Evolutionary conservation across 2,329 filamentous ascomycete genomes (phyloP).

Genomic region (Escovopsis sp.): DNA sequence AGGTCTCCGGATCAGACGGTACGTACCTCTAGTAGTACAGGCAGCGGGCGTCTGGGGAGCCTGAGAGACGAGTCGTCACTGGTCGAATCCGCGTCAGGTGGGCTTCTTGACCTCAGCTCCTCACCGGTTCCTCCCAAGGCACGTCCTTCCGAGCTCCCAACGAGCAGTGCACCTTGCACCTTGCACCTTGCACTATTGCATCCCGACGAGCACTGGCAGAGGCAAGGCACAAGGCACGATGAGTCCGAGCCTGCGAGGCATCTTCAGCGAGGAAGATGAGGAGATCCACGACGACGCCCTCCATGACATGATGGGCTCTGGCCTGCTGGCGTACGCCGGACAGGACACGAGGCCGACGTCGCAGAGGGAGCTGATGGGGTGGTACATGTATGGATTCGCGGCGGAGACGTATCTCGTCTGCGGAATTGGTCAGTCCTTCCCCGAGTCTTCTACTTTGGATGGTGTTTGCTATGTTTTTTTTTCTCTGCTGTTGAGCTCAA

Average conservation of each 20-base stretch:
- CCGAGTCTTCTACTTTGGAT: conserved; percentile 4
- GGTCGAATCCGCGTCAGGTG: too few relatives aligned
- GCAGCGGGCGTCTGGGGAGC: too few relatives aligned
- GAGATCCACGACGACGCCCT: conserved; percentile 12
- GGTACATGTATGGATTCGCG: conserved; percentile 94
- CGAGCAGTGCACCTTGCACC: too few relatives aligned
- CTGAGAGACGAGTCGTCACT: too few relatives aligned
- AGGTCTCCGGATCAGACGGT: too few relatives aligned
- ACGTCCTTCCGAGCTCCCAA: too few relatives aligned
- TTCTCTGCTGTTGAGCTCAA: background rate
- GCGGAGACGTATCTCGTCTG: conserved; percentile 95
- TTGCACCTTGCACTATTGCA: too few relatives aligned
- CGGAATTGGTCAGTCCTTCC: conserved; percentile 41
- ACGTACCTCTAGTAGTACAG: too few relatives aligned
- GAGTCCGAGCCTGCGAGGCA: conserved; percentile 14
- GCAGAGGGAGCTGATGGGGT: conserved; percentile 73
- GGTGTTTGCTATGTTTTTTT: background rate
- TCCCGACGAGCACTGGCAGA: conserved; percentile 1
- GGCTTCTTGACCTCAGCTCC: too few relatives aligned
- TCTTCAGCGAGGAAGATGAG: too few relatives aligned
- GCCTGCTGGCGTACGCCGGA: conserved; percentile 49
- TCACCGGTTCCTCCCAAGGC: too few relatives aligned
- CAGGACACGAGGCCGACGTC: conserved; percentile 87
- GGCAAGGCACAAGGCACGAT: conserved; percentile 18
- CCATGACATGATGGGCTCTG: conserved; percentile 20